Base-by-base conservation (phyloP, 371 early-diverging fungal genomes). In the Apophysomyces ossiformis region DNA sequence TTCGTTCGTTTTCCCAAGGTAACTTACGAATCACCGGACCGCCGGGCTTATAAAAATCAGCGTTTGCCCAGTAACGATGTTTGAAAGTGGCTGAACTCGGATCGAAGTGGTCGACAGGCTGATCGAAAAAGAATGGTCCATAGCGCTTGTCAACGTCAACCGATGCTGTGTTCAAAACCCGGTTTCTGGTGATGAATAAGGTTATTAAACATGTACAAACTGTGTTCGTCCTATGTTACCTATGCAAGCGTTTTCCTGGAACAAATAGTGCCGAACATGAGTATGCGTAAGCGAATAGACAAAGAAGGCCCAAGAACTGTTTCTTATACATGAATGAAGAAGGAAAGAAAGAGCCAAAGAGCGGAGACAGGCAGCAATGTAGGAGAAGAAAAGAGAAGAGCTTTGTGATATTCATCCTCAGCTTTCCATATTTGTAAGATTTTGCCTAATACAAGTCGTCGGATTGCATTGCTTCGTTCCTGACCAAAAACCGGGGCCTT, bases 21-120 rank as follows among this genome's bases (percentile, higher is more conserved):
- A 26, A 26, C 75, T 75, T 83, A 84, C 86, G 66, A 64, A 89
- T 80, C n/a, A 91, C 81, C 45, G 92, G 90, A 11, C 91, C 92
- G 18, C 87, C 89, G 1, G 77, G 76, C 36, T 84, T 71, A 67
- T 89, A 92, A 69, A 75, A 79, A 37, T 84, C 76, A n/a, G 80
- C 73, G 63, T 89, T 89, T 7, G 87, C 83, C 76, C 82, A 89
- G 61, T 84, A 84, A 41, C 82, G 74, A 69, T 91, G 91, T 62
- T 77, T 77, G 69, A 89, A 90, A 7, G 84, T 82, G 13, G 63
- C 69, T 4, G 67, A 59, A 37, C 69, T 72, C 1, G 58, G 45
- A 32, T 68, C 74, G 35, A 76, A 78, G 61, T 90, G 90, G 62
- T 90, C 86, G 12, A 87, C 71, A 12, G 73, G 76, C 57, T 89